Percentiles rank a stretch among this genome's conserved stretches.
Evolutionary conservation across 1,284 basidiomycete genomes (phyloP).

Genomic region (Trichosporon sp.): DNA sequence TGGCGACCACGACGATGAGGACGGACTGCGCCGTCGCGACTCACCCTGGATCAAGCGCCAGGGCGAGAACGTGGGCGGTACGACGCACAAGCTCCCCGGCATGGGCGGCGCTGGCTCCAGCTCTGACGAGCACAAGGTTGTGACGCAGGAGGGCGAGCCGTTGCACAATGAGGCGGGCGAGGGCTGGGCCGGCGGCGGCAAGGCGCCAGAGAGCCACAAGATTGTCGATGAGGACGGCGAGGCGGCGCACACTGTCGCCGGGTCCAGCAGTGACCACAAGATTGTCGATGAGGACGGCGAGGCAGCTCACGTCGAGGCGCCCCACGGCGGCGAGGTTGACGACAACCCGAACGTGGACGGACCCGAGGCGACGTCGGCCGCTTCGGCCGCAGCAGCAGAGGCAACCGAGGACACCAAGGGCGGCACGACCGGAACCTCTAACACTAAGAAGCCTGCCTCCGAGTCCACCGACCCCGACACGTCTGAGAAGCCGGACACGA

Average conservation of each 20-base stretch:
- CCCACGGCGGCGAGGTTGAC: not conserved
- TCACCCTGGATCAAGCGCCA: too few species aligned
- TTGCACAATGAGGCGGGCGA: not conserved
- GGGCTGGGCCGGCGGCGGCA: not conserved
- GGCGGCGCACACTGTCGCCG: not conserved
- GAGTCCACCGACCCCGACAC: not conserved
- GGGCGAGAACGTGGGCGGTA: not conserved
- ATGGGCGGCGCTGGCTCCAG: not conserved
- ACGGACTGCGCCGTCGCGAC: not conserved
- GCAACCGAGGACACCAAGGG: not conserved
- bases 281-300: not conserved
- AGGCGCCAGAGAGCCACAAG: not conserved
- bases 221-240: not conserved
- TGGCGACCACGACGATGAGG: constrained; percentile 8
- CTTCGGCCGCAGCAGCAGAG: not conserved
- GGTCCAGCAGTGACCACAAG: not conserved
- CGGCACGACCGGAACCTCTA: not conserved
- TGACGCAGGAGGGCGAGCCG: not conserved
- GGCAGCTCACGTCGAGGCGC: not conserved
- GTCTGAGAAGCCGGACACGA: not conserved
- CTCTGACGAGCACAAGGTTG: not conserved
- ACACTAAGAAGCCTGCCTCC: not conserved
- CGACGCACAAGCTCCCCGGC: not conserved
- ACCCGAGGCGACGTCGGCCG: not conserved
- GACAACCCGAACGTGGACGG: not conserved